Base-by-base conservation (phyloP, 129 eudicot genomes). In the Cynara cardunculus region DNA sequence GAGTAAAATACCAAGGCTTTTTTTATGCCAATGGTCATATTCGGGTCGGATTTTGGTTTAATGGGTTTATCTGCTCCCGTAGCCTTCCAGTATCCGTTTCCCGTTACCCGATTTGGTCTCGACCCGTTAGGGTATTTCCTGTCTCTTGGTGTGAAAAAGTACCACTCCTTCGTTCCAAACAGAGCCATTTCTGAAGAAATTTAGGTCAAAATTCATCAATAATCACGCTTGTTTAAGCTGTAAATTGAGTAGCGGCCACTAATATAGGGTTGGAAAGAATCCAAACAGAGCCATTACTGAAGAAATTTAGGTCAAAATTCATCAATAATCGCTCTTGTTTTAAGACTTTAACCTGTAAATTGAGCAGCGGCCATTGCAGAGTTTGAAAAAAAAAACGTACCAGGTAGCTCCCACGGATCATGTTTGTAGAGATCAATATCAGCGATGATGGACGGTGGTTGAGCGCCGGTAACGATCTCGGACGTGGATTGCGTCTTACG, bases 11-110 rank as follows among this genome's bases (percentile, higher is more conserved):
- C 88, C 28, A 85, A 81, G 0, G 88, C 82, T 31, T 81, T 85
- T 72, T 85, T 81, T 1, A 77, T 77, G 65, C 85, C 88, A 24
- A 85, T 71, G 2, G 31, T 81, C 0, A 12, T 16, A 3, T 71
- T 64, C 44, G 31, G 41, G 70, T 77, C 75, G 12, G 80, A 37
- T 30, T 81, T 77, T 2, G 64, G 31, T 27, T 39, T 41, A 4
- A 85, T 77, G 8, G 82, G 79, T 16, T 81, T 85, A 64, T 85
- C 88, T 1, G 85, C 88, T 28, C 88, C 88, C 4, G 88, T 85
- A 3, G 88, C 88, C 8, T 85, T 85, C 88, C 88, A 85, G 73
- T 81, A 85, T 12, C 88, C 88, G 44, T 76, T 85, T 25, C 88
- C 77, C 2, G 88, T 74, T 5, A 78, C 85, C 76, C 86, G 85